Evolutionary conservation across 345 rosid species (phyloP), one percentile per base, ranked within the genome.

Genomic region (Draba incana): DNA sequence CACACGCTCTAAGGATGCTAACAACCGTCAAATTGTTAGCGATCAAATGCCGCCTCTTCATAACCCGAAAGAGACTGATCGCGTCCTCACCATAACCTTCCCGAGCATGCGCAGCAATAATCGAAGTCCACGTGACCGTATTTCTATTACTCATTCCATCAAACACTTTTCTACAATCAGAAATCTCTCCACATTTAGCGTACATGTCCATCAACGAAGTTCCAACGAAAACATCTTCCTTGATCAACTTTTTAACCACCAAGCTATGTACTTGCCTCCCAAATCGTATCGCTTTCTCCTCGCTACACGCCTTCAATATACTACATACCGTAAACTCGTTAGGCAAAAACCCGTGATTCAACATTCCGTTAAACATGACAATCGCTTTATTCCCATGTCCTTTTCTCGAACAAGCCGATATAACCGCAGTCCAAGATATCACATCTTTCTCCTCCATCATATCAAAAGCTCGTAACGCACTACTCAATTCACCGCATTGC

Each of bases 121-220:
- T 83, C n/a, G 97, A 81, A 71, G 96, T 90, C 98, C 96, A 90
- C 12, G 93, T 88, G 62, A 83, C 92, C 0, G 85, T 90, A 72
- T 88, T 92, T 75, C 93, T 84, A 11, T 78, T 74, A 24, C 78
- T 79, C 94, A 88, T 92, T 35, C 80, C 72, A 64, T 82, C 74
- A 74, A 92, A 92, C 25, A 88, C 85, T 66, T 72, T 68, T 48
- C 88, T 80, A 38, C 92, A 84, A 73, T 85, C 90, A 42, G 55
- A 51, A 51, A 90, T 79, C 82, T 90, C 86, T 66, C 96, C 92
- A 37, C 96, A 88, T 62, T 90, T 92, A 2, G 89, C 90, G 72
- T 92, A 92, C 96, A 90, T 90, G 55, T 92, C 93, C 70, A 90
- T 86, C 48, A 92, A 68, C 20, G 92, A 84, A n/a, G 88, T 85